Evolutionary conservation across 1,284 basidiomycete species (phyloP).

Genomic region (Tilletia indica): DNA sequence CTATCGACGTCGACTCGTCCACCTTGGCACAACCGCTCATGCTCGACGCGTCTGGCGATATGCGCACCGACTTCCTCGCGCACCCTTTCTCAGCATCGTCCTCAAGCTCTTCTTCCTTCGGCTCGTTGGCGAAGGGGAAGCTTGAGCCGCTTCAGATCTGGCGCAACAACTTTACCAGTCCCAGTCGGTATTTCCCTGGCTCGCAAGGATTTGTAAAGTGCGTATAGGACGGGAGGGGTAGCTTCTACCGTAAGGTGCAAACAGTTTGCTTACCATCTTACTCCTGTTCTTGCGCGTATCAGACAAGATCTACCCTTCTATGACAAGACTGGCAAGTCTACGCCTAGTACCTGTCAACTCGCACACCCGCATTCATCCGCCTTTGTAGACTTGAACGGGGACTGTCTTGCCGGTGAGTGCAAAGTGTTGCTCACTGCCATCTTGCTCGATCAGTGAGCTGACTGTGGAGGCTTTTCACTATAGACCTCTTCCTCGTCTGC

Average conservation of each 20-base stretch:
- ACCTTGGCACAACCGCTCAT: slow-evolving; percentile 75
- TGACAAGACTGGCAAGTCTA: slow-evolving; percentile 7
- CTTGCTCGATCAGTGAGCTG: too few species aligned
- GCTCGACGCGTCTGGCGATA: slow-evolving; percentile 80
- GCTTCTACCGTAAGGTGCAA: background rate
- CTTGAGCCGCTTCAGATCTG: slow-evolving; percentile 34
- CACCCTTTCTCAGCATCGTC: slow-evolving; percentile 59
- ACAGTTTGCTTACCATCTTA: background rate
- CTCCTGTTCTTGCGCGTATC: background rate
- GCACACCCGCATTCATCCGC: slow-evolving; percentile 90
- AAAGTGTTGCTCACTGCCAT: too few species aligned
- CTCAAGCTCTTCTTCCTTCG: background rate
- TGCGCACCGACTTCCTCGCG: slow-evolving; percentile 84
- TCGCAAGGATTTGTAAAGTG: slow-evolving; percentile 28
- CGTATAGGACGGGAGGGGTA: background rate
- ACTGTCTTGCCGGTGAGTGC: slow-evolving; percentile 79
- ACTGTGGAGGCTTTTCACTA: slow-evolving; percentile 13
- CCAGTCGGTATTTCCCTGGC: slow-evolving; percentile 14
- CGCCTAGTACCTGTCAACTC: slow-evolving; percentile 66
- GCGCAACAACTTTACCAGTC: slow-evolving; percentile 35
- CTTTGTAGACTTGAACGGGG: slow-evolving; percentile 90
- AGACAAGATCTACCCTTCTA: slow-evolving; percentile 7
- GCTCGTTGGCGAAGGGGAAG: background rate
- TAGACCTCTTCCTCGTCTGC: slow-evolving; percentile 88
- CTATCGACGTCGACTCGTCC: slow-evolving; percentile 66